Percentiles rank a stretch among this genome's conserved stretches.
These are phyloP conservation scores for Psidium guajava DNA, from an alignment of 345 rosid species.

Conservation along the genomic window DNA sequence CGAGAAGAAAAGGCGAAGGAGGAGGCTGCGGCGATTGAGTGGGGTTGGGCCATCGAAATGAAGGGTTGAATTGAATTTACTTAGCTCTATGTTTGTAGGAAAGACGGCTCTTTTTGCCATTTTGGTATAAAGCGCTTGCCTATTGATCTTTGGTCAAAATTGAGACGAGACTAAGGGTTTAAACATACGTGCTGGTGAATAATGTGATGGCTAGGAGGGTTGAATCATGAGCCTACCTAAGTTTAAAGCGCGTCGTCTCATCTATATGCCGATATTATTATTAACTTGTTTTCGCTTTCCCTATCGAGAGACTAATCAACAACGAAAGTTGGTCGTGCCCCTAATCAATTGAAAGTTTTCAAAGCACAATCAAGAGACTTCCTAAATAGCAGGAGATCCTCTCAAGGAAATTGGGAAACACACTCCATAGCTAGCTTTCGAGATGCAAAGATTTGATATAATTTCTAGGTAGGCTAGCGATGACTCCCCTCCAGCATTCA, in stretches of 20 bases:
- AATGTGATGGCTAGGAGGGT: not conserved
- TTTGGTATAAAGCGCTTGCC: not conserved
- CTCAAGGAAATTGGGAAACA: not conserved
- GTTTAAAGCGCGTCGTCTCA: not conserved
- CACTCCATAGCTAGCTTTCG: not conserved
- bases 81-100: not conserved
- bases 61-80: not conserved
- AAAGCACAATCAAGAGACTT: not conserved
- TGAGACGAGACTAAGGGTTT: not conserved
- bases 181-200: fast-evolving
- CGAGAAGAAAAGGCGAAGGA: not conserved
- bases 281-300: no score
- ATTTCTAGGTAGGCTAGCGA: not conserved
- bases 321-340: no score
- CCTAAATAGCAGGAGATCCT: not conserved
- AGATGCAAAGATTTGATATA: not conserved
- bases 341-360: not conserved
- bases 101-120: not conserved
- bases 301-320: not conserved
- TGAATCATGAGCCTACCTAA: not conserved
- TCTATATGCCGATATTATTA: not conserved
- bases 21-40: not conserved
- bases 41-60: not conserved
- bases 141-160: not conserved
- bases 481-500: not conserved